phyloP scores from a whole-genome alignment of 2,329 filamentous ascomycete genomes.

The Apiospora marii region DNA sequence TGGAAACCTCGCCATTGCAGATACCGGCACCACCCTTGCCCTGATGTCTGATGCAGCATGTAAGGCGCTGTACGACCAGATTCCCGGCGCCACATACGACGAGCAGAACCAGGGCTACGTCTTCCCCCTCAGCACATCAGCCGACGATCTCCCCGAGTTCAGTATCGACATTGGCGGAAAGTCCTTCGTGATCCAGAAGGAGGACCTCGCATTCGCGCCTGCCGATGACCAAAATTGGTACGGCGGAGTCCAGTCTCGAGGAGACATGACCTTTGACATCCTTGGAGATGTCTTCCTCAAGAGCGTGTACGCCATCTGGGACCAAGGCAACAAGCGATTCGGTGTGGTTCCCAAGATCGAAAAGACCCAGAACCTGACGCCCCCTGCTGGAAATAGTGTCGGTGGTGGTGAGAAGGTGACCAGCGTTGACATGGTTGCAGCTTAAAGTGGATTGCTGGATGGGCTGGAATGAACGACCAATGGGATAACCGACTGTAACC shows the following conservation, averaged over 20 bases:
- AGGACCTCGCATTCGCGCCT: constrained; percentile 67
- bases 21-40: constrained; percentile 75
- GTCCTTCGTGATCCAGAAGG: constrained; percentile 67
- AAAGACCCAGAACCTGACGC: constrained; percentile 43
- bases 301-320: constrained; percentile 71
- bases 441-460: not conserved
- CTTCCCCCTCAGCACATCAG: constrained; percentile 62
- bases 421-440: constrained; percentile 32
- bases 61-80: constrained; percentile 68
- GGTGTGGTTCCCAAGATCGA: constrained; percentile 65
- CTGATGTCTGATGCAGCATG: constrained; percentile 69
- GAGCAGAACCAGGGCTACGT: constrained; percentile 66
- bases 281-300: constrained; percentile 71
- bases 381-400: constrained; percentile 28
- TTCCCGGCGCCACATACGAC: constrained; percentile 67
- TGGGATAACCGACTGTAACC: not conserved
- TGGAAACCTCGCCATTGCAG: constrained; percentile 72
- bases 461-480: not conserved
- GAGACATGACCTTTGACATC: constrained; percentile 66
- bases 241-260: constrained; percentile 71
- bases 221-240: constrained; percentile 57
- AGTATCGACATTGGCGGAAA: constrained; percentile 69
- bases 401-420: constrained; percentile 34
- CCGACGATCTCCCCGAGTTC: constrained; percentile 64
- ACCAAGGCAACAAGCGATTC: constrained; percentile 66